These are phyloP conservation scores for Tylopilus intermedius DNA, from an alignment of 768 basidiomycete genomes.

Conservation along the genomic window DNA sequence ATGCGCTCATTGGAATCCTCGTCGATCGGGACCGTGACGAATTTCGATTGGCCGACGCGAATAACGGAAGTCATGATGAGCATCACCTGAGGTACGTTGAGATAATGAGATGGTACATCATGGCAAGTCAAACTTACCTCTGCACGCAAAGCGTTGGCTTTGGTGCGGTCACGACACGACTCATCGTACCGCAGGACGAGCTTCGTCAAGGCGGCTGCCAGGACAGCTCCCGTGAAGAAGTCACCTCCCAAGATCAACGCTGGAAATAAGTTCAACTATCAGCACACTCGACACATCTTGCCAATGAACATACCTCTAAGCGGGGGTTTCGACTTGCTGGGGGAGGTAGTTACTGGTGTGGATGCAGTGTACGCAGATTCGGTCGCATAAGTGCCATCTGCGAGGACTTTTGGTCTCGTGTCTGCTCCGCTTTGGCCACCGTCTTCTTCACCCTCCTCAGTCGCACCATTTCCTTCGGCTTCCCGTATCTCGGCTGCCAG, in stretches of 20 bases:
- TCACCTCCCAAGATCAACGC: slow-evolving; percentile 91
- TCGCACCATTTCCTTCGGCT: slow-evolving; percentile 49
- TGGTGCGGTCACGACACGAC: slow-evolving; percentile 45
- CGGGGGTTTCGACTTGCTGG: slow-evolving; percentile 89
- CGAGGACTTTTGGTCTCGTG: slow-evolving; percentile 73
- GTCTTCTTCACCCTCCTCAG: slow-evolving; percentile 44
- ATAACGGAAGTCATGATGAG: slow-evolving; percentile 97
- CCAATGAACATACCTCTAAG: slow-evolving; percentile 54
- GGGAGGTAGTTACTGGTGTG: slow-evolving; percentile 63
- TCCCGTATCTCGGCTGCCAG: slow-evolving; percentile 85
- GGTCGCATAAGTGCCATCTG: slow-evolving; percentile 97
- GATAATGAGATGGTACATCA: background rate
- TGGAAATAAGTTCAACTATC: slow-evolving; percentile 19
- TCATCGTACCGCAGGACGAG: slow-evolving; percentile 73
- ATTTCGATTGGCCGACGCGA: slow-evolving; percentile 95
- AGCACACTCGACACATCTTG: background rate
- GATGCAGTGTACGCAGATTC: slow-evolving; percentile 81
- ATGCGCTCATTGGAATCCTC: slow-evolving; percentile 97
- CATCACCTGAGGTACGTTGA: slow-evolving; percentile 60
- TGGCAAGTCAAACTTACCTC: slow-evolving; percentile 47
- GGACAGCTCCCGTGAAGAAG: slow-evolving; percentile 91
- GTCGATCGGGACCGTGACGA: slow-evolving; percentile 91
- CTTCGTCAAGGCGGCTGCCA: slow-evolving; percentile 89
- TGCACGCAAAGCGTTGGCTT: slow-evolving; percentile 72
- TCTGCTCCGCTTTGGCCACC: slow-evolving; percentile 38